phyloP scores from a whole-genome alignment of 2,329 filamentous ascomycete genomes.

The Sarocladium strictum region DNA sequence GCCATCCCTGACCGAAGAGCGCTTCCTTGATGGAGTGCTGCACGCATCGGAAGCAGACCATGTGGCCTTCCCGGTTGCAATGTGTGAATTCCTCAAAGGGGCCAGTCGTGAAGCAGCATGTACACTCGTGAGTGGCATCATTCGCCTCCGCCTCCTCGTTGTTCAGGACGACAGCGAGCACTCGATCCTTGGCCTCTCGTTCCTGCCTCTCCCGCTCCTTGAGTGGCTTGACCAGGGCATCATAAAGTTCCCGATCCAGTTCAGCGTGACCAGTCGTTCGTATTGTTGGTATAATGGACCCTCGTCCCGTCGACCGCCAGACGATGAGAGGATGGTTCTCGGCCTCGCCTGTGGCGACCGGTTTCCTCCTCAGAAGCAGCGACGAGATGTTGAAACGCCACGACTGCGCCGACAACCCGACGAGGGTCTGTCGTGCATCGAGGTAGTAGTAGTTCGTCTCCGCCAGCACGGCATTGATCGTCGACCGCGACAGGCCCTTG shows the following conservation, averaged over 20 bases:
- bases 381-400: conserved; percentile 72
- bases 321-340: conserved; percentile 57
- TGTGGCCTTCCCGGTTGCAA: conserved; percentile 64
- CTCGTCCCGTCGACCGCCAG: conserved; percentile 52
- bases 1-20: conserved; percentile 89
- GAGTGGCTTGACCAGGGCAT: conserved; percentile 50
- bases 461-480: conserved; percentile 72
- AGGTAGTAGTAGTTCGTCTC: conserved; percentile 78
- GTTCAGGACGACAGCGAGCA: conserved; percentile 48
- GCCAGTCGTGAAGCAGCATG: conserved; percentile 68
- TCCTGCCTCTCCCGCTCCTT: conserved; percentile 35
- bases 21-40: conserved; percentile 78
- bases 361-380: conserved; percentile 62
- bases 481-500: conserved; percentile 64
- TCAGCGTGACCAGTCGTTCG: conserved; percentile 60
- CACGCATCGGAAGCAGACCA: conserved; percentile 78
- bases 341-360: conserved; percentile 44
- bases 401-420: conserved; percentile 63
- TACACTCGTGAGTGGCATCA: conserved; percentile 60
- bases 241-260: conserved; percentile 56
- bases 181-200: conserved; percentile 45
- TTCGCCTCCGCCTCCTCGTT: conserved; percentile 52
- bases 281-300: conserved; percentile 53
- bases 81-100: conserved; percentile 69
- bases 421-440: conserved; percentile 62